Evolutionary conservation across 805 yeast genomes (phyloP).

Genomic region (Monosporozyma aquatica): DNA sequence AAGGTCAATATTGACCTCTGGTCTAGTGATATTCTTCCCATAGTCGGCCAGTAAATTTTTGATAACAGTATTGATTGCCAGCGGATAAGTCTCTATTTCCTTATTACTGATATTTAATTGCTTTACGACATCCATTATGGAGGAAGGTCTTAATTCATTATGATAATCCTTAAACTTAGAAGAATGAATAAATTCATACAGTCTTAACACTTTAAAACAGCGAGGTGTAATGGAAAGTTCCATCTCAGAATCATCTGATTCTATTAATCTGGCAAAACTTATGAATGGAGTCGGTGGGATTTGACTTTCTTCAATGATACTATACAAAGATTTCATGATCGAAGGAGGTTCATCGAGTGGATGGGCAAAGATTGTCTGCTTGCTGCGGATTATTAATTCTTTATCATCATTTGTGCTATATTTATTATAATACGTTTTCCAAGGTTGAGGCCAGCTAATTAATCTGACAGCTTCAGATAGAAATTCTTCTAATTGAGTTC

Average conservation of each 20-base stretch:
- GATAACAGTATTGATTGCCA: constrained; percentile 61
- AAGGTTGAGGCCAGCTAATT: constrained; percentile 65
- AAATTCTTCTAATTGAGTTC: constrained; percentile 40
- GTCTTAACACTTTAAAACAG: constrained; percentile 46
- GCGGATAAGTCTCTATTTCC: constrained; percentile 61
- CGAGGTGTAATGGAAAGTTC: constrained; percentile 60
- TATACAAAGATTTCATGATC: constrained; percentile 36
- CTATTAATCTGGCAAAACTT: constrained; percentile 58
- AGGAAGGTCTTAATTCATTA: background rate
- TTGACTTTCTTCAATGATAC: constrained; percentile 23
- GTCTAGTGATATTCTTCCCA: constrained; percentile 44
- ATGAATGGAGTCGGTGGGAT: constrained; percentile 39
- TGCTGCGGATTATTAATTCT: background rate
- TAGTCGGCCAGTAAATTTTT: constrained; percentile 48
- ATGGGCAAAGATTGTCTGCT: constrained; percentile 13
- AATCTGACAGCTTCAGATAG: constrained; percentile 53
- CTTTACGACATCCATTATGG: constrained; percentile 50
- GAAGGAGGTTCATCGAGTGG: constrained; percentile 31
- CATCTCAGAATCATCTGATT: constrained; percentile 39
- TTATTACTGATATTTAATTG: constrained; percentile 43
- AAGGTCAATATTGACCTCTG: constrained; percentile 39
- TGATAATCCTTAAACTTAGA: constrained; percentile 42
- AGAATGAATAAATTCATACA: constrained; percentile 57
- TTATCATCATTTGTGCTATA: background rate
- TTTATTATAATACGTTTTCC: constrained; percentile 49